These are phyloP conservation scores for Quercus phellos DNA, from an alignment of 331 rosid species.

Conservation along the genomic window DNA sequence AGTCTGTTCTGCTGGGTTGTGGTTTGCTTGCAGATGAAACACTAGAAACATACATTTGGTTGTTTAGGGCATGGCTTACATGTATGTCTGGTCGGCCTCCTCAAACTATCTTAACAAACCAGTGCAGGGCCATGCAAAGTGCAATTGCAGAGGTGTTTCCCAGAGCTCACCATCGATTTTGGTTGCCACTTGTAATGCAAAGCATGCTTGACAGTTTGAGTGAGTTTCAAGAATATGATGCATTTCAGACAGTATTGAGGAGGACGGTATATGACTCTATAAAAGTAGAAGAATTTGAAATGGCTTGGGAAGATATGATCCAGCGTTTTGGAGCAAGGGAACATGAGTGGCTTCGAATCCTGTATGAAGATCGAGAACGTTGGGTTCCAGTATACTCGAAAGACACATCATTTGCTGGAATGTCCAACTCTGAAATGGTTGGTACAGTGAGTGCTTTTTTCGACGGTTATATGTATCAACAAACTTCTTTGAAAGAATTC, in stretches of 20 bases:
- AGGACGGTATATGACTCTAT: conserved; percentile 48
- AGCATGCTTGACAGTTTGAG: conserved; percentile 58
- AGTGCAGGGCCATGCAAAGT: conserved; percentile 58
- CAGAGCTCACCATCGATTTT: conserved; percentile 75
- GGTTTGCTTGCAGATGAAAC: conserved; percentile 85
- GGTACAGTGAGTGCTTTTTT: conserved; percentile 54
- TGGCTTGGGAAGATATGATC: conserved; percentile 75
- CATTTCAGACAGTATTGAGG: conserved; percentile 51
- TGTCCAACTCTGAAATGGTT: conserved; percentile 47
- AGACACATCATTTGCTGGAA: conserved; percentile 81
- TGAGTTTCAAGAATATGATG: conserved; percentile 57
- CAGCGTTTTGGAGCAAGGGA: conserved; percentile 56
- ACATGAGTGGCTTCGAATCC: conserved; percentile 48
- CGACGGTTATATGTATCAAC: conserved; percentile 53
- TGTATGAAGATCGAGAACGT: conserved; percentile 71
- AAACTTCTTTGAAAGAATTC: conserved; percentile 73
- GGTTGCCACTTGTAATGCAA: conserved; percentile 56
- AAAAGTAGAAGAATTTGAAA: conserved; percentile 81
- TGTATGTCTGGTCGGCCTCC: conserved; percentile 94
- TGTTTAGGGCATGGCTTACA: conserved; percentile 94
- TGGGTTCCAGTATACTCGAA: conserved; percentile 84
- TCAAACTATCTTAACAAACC: conserved; percentile 72
- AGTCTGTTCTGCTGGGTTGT: conserved; percentile 68
- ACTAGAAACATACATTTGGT: conserved; percentile 73
- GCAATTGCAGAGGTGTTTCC: conserved; percentile 94